A percentile compares a stretch with the other conserved stretches of the same genome.
phyloP scores from a whole-genome alignment of 2,329 filamentous ascomycete genomes.

The Verticillium alfalfae region DNA sequence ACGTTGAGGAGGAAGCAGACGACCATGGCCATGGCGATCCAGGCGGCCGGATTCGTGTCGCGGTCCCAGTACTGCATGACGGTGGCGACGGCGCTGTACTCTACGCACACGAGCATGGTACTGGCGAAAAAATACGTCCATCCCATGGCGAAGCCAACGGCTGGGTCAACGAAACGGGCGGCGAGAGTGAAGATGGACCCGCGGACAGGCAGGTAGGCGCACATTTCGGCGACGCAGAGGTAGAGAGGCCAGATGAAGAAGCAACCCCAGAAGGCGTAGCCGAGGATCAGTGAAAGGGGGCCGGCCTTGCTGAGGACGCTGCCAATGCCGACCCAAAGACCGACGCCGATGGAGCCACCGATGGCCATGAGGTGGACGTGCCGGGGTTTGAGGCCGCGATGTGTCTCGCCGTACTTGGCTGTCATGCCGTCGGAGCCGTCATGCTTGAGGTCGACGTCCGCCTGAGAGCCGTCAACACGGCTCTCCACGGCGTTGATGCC shows the following conservation, averaged over 20 bases:
- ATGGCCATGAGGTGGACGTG: constrained; percentile 46
- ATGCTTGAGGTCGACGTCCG: not conserved
- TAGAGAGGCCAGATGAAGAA: constrained; percentile 34
- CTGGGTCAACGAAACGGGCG: constrained; percentile 49
- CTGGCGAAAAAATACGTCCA: constrained; percentile 41
- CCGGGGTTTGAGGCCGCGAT: constrained; percentile 27
- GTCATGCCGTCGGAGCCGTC: not conserved
- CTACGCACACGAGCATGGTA: constrained; percentile 37
- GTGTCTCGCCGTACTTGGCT: constrained; percentile 22
- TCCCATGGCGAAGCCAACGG: constrained; percentile 50
- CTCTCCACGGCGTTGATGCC: not conserved
- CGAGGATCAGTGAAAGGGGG: constrained; percentile 36
- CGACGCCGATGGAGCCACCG: constrained; percentile 39
- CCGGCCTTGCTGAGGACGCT: constrained; percentile 33
- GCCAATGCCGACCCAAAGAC: constrained; percentile 39
- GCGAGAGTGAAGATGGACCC: constrained; percentile 51
- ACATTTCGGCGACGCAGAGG: constrained; percentile 50
- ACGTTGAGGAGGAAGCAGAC: constrained; percentile 42
- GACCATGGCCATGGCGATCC: constrained; percentile 40
- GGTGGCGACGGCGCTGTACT: constrained; percentile 37
- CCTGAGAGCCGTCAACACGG: not conserved
- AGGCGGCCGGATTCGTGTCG: constrained; percentile 38
- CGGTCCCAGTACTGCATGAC: constrained; percentile 38
- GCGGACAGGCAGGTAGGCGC: constrained; percentile 47
- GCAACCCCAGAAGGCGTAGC: constrained; percentile 37